Base-by-base conservation (phyloP, 2,329 filamentous ascomycete species). In the Colletotrichum tamarilloi region DNA sequence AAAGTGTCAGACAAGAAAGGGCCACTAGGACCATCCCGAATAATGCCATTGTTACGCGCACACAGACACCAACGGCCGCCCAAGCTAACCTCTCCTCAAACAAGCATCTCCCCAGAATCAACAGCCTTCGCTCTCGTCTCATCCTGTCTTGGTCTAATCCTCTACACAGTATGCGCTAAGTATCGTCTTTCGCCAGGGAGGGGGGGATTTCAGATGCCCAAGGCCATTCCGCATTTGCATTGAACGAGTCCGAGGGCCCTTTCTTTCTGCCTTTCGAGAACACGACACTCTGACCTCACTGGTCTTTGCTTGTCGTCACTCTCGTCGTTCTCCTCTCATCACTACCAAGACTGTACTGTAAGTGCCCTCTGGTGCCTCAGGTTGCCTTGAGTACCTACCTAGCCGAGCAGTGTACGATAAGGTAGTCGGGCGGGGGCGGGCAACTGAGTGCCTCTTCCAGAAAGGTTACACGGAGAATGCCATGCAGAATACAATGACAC, bases 31-130 rank as follows among this genome's bases (percentile, higher is more conserved):
- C 24, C 46, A 38, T 14, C 64, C 57, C 69, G 63, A 56, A 53
- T 70, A 69, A 73, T 73, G 71, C 71, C 71, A 66, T 73, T 62
- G 62, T 71, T 9, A 22, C 42, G 19, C 42, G 19, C 42, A 49
- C 42, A 49, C 42, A 19, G 32, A 32, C 55, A 22, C 8, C 22
- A 49, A 64, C 49, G 60, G 49, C 24, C 53, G 35, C 42, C n/a
- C 56, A 35, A 38, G 49, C 59, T 26, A 11, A 53, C 42, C 30
- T 49, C 42, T 4, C 7, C 19, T 49, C 42, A 8, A 49, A 49
- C 55, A 56, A 70, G 67, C 60, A 62, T 53, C 30, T 28, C 26
- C 49, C 65, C 35, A 42, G 57, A 24, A 26, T 53, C 62, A 24
- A 30, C 56, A 42, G 42, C 62, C 22, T 19, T 55, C 19, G 30